Evolutionary conservation across 805 yeast species (phyloP).

Genomic region (Scheffersomyces coipomensis): DNA sequence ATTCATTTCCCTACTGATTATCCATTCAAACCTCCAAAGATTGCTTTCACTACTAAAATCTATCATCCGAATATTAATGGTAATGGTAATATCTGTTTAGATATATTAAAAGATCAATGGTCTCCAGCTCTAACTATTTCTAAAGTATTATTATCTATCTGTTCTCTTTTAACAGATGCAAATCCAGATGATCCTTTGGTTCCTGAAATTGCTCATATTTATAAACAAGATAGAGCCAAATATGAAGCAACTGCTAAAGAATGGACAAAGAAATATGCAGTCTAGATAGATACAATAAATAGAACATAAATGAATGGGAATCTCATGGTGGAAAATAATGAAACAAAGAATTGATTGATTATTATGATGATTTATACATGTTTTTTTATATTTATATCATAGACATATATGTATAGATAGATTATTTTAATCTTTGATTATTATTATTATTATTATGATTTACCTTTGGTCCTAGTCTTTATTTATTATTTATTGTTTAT

Average conservation of each 20-base stretch:
- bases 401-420: too few relatives aligned
- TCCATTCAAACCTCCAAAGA: constrained; percentile 97
- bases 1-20: constrained; percentile 99
- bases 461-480: too few relatives aligned
- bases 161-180: constrained; percentile 95
- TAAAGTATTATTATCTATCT: constrained; percentile 89
- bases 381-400: too few relatives aligned
- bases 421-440: too few relatives aligned
- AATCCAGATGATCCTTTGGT: constrained; percentile 99
- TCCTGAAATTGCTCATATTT: constrained; percentile 95
- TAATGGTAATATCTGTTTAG: constrained; percentile 94
- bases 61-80: constrained; percentile 97
- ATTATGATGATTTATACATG: not conserved
- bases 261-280: constrained; percentile 98
- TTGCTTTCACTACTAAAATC: constrained; percentile 85
- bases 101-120: constrained; percentile 97
- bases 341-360: not conserved
- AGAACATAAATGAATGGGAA: not conserved
- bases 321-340: not conserved
- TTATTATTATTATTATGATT: too few relatives aligned
- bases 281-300: constrained; percentile 36
- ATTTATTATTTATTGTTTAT: too few relatives aligned
- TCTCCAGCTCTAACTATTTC: constrained; percentile 97
- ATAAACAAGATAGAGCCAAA: constrained; percentile 89
- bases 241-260: constrained; percentile 97